Base-by-base conservation (phyloP, 192 early-diverging fungal genomes). In the Cetraspora pellucida region DNA sequence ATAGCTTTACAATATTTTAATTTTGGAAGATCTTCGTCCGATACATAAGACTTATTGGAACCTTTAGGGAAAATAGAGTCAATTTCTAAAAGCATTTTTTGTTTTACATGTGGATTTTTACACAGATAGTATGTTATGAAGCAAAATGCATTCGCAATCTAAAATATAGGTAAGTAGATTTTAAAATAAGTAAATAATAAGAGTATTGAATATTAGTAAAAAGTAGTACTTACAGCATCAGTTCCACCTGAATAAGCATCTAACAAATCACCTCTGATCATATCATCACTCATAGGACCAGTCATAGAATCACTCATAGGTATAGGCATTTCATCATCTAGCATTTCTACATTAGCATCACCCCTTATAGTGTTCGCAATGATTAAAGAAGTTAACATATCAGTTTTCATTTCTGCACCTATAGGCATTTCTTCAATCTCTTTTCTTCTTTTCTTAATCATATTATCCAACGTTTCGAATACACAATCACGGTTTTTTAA, bases 271-370 rank as follows among this genome's bases (percentile, higher is more conserved):
- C 19, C 71, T 57, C 14, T 17, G 23, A 73, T 73, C 23, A 58
- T 54, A n/a, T 31, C 25, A 58, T 73, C 71, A 58, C 10, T 73
- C 71, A 73, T 57, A 9, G 54, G 71, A n/a, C n/a, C n/a, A n/a
- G n/a, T 73, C 23, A 58, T 54, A n/a, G 17, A 10, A 58, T 73
- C 71, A 58, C 10, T 73, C 71, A 73, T 57, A 9, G 54, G 71
- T 69, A 44, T 43, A 7, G 13, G 17, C 14, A 46, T 21, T n/a
- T 43, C 14, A n/a, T 3, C 31, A 57, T 54, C 30, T 28, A 37
- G 16, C 3, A 17, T 8, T 50, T 69, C 19, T 3, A 25, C 2
- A 14, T 3, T 1, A 30, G 11, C 17, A 17, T 17, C 4, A 58
- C 31, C 30, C 25, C 25, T 50, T 37, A 27, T 0, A 14, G 71